Conservation (phyloP, 73 alveolate genomes). For the Breviolum minutum region DNA sequence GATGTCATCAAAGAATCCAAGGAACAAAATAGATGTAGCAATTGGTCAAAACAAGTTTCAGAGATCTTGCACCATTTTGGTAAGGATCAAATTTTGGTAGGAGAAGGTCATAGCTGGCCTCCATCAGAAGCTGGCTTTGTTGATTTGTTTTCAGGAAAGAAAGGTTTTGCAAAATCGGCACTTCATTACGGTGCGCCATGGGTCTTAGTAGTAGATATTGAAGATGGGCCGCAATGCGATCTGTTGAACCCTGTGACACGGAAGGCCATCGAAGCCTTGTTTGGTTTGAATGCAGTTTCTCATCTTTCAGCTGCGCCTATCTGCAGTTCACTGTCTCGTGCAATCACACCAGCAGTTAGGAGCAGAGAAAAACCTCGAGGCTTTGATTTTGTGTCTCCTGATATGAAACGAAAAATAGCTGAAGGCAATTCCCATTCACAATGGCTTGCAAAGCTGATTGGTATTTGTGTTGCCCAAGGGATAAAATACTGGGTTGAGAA, state of each 20-base stretch:
- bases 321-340: not conserved
- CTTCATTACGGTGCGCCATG: not conserved
- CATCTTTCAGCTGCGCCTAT: not conserved
- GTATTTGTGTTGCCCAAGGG: not conserved
- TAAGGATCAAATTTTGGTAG: not conserved
- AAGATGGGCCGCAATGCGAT: constrained; percentile 10
- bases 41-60: not conserved
- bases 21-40: not conserved
- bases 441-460: not conserved
- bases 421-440: not conserved
- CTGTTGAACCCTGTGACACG: not conserved
- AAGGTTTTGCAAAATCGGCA: constrained; percentile 2
- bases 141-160: not conserved
- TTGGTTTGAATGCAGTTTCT: not conserved
- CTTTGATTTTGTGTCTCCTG: too few species aligned
- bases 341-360: not conserved
- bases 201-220: not conserved
- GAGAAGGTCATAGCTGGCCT: not conserved
- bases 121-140: not conserved
- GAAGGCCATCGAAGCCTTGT: not conserved
- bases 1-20: too few species aligned
- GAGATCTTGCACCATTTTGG: not conserved
- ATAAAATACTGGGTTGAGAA: not conserved
- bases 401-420: not conserved
- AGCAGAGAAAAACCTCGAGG: not conserved